Evolutionary conservation across 75 land plant species (phyloP).

Genomic region (Selaginella moellendorffii): DNA sequence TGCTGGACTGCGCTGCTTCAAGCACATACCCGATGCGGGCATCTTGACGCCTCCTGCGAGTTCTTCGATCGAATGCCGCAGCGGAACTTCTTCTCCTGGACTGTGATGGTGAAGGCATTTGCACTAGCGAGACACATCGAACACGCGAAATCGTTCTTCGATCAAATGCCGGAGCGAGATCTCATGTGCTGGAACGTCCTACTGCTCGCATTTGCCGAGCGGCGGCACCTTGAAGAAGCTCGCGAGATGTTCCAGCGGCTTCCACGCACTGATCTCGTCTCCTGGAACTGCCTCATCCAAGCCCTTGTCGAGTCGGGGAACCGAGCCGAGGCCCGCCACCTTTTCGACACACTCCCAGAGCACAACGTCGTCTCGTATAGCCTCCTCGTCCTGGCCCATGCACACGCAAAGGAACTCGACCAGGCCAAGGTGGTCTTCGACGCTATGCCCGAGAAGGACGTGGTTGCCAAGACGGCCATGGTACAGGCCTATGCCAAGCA

Average conservation of each 20-base stretch:
- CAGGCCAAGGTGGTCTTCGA: background rate
- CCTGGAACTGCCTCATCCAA: background rate
- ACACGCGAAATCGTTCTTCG: background rate
- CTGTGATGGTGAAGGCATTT: background rate
- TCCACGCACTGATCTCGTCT: background rate
- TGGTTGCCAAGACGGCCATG: background rate
- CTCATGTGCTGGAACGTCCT: background rate
- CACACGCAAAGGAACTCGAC: background rate
- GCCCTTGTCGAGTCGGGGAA: background rate
- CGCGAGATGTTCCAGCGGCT: background rate
- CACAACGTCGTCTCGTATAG: background rate
- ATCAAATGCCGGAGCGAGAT: background rate
- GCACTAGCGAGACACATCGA: background rate
- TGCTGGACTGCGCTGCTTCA: background rate
- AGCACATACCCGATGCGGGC: background rate
- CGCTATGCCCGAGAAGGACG: background rate
- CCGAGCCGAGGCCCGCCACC: background rate
- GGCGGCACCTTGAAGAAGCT: background rate
- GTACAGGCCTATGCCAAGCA: background rate
- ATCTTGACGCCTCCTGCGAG: background rate
- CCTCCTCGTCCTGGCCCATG: background rate
- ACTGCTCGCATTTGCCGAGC: background rate
- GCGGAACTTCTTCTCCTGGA: background rate
- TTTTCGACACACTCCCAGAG: background rate
- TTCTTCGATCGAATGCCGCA: background rate